phyloP scores from a whole-genome alignment of 768 basidiomycete genomes.

The Russula ochroleuca region DNA sequence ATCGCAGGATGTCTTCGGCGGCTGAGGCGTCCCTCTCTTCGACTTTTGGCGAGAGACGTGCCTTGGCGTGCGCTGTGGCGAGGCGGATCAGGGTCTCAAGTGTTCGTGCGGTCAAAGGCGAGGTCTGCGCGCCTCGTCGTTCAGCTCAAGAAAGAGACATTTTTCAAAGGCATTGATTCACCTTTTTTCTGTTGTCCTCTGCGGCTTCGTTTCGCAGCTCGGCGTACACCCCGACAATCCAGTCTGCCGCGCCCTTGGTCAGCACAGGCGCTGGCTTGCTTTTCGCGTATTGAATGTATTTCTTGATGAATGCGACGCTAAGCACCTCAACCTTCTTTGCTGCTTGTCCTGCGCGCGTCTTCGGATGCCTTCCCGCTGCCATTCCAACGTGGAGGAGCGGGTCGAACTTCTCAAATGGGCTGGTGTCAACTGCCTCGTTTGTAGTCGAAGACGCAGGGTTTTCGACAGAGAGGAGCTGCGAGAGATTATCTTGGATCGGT shows the following conservation, averaged over 20 bases:
- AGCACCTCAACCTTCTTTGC: slow-evolving; percentile 78
- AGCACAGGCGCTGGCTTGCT: slow-evolving; percentile 78
- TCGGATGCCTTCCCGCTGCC: slow-evolving; percentile 39
- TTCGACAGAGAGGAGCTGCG: slow-evolving; percentile 85
- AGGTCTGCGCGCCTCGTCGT: slow-evolving; percentile 55
- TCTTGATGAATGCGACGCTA: slow-evolving; percentile 92
- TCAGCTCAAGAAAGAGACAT: slow-evolving; percentile 7
- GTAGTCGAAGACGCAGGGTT: slow-evolving; percentile 53
- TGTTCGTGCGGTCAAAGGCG: slow-evolving; percentile 95
- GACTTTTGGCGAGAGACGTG: slow-evolving; percentile 81
- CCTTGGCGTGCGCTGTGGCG: slow-evolving; percentile 96
- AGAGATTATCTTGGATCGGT: slow-evolving; percentile 80
- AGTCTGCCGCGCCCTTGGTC: slow-evolving; percentile 90
- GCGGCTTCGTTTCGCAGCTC: slow-evolving; percentile 87
- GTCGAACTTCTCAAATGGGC: slow-evolving; percentile 95
- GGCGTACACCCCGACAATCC: slow-evolving; percentile 90
- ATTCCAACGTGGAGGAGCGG: slow-evolving; percentile 89
- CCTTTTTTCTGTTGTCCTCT: slow-evolving; percentile 86
- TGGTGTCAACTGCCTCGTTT: slow-evolving; percentile 58
- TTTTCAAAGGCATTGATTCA: slow-evolving; percentile 30
- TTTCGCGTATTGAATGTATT: slow-evolving; percentile 97
- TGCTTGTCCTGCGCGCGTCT: slow-evolving; percentile 48
- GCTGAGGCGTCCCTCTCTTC: slow-evolving; percentile 80
- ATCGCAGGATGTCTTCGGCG: slow-evolving; percentile 94
- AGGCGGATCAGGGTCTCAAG: slow-evolving; percentile 98